Evolutionary conservation across 345 rosid genomes (phyloP).

Genomic region (Melastoma malabathricum): DNA sequence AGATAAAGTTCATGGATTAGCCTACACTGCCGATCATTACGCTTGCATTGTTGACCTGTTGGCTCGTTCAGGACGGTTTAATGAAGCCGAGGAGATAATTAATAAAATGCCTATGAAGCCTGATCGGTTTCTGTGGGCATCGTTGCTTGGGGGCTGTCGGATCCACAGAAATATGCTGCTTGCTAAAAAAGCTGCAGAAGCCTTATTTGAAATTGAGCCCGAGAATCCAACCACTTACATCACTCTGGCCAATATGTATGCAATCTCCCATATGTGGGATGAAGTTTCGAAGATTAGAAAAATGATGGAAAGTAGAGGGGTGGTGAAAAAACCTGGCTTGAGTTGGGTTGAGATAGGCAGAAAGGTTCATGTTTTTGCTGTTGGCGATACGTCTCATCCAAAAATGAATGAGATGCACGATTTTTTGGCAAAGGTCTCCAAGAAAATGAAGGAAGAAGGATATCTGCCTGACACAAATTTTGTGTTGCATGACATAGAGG

Average conservation of each 20-base stretch:
- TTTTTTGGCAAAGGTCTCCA: constrained; percentile 36
- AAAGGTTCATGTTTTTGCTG: constrained; percentile 49
- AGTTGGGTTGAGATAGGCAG: constrained; percentile 78
- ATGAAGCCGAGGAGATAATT: constrained; percentile 43
- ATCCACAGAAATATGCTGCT: constrained; percentile 62
- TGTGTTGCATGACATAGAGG: constrained; percentile 83
- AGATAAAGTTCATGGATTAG: constrained; percentile 37
- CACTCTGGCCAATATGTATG: constrained; percentile 83
- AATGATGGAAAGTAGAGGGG: constrained; percentile 41
- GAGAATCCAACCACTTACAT: constrained; percentile 83
- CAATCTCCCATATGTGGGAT: constrained; percentile 55
- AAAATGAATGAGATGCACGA: constrained; percentile 42
- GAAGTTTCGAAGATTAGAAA: constrained; percentile 60
- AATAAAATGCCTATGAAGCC: constrained; percentile 60
- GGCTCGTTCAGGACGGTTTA: constrained; percentile 57
- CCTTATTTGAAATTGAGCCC: constrained; percentile 67
- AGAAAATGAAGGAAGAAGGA: constrained; percentile 72
- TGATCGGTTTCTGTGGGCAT: constrained; percentile 80
- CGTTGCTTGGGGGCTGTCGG: constrained; percentile 77
- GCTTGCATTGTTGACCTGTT: constrained; percentile 73
- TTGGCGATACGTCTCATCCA: constrained; percentile 63
- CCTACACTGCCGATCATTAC: constrained; percentile 67
- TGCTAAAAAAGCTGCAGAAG: constrained; percentile 61
- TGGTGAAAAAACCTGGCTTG: constrained; percentile 61
- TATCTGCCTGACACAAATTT: constrained; percentile 60